Percentiles rank a stretch among this genome's conserved stretches.
These are phyloP conservation scores for Tetracladium maxilliforme DNA, from an alignment of 2,329 filamentous ascomycete genomes.

Conservation along the genomic window DNA sequence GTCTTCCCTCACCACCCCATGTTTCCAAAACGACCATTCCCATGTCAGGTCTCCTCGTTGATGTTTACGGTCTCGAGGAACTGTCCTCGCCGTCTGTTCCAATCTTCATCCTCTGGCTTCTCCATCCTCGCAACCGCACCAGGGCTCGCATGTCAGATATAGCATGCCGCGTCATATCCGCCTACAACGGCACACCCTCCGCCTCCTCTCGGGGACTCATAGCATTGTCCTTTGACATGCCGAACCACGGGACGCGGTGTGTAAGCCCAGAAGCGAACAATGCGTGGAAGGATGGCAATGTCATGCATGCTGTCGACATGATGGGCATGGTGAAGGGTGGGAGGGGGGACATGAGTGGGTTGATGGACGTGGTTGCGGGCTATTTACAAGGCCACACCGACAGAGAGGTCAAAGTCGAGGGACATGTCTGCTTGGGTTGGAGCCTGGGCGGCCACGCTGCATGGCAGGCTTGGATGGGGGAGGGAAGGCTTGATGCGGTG, in stretches of 20 bases:
- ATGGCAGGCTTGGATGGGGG: constrained; percentile 71
- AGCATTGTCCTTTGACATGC: constrained; percentile 77
- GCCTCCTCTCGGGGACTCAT: constrained; percentile 43
- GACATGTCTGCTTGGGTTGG: constrained; percentile 67
- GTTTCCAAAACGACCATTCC: constrained; percentile 53
- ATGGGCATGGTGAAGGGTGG: constrained; percentile 62
- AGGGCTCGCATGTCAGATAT: constrained; percentile 64
- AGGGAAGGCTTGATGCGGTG: constrained; percentile 64
- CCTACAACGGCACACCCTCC: constrained; percentile 40
- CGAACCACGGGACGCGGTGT: constrained; percentile 72
- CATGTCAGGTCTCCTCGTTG: constrained; percentile 66
- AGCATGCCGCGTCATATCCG: constrained; percentile 51
- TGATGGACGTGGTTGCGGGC: constrained; percentile 66
- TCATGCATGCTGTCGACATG: constrained; percentile 80
- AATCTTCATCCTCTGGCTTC: constrained; percentile 77
- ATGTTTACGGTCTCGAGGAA: constrained; percentile 70
- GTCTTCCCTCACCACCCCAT: too few species aligned
- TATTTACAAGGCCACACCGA: constrained; percentile 33
- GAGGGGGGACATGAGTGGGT: constrained; percentile 54
- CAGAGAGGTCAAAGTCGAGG: too few species aligned
- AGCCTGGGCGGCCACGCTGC: constrained; percentile 78
- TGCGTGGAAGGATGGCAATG: constrained; percentile 54
- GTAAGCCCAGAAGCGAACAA: constrained; percentile 57
- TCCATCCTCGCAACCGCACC: constrained; percentile 63
- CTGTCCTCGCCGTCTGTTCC: constrained; percentile 35